Conservation (phyloP, 1,284 basidiomycete species). For the Laetiporus sulphureus region DNA sequence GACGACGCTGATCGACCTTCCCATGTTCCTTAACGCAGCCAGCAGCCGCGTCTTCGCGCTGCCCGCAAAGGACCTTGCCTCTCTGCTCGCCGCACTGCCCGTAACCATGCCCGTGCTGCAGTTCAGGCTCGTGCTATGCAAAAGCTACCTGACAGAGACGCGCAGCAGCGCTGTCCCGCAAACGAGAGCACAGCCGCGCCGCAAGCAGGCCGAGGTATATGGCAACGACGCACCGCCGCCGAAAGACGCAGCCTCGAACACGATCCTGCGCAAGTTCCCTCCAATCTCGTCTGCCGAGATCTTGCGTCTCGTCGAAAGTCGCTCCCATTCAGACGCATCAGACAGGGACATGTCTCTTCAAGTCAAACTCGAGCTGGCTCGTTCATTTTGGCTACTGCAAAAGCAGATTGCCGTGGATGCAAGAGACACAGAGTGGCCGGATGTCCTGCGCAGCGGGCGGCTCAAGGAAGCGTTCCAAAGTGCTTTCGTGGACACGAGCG, state of each 20-base stretch:
- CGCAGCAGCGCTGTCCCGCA: constrained; percentile 24
- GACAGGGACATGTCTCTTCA: constrained; percentile 10
- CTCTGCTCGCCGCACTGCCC: constrained; percentile 37
- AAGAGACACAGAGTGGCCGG: constrained; percentile 39
- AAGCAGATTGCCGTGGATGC: constrained; percentile 19
- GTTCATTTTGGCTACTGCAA: constrained; percentile 41
- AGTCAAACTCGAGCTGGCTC: constrained; percentile 42
- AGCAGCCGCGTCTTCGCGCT: constrained; percentile 37
- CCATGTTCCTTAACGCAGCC: constrained; percentile 42
- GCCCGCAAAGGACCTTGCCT: constrained; percentile 26
- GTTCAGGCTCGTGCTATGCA: constrained; percentile 47
- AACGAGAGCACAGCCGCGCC: constrained; percentile 16
- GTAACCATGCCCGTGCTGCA: constrained; percentile 30
- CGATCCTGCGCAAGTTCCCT: constrained; percentile 19
- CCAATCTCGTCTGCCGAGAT: constrained; percentile 27
- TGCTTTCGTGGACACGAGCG: neutral
- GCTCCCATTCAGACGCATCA: constrained; percentile 11
- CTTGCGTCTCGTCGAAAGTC: constrained; percentile 24
- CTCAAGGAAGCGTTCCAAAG: constrained; percentile 27
- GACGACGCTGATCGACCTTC: constrained; percentile 40
- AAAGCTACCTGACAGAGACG: constrained; percentile 24
- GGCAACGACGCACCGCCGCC: constrained; percentile 1
- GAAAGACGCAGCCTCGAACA: constrained; percentile 10
- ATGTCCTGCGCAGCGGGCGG: constrained; percentile 27
- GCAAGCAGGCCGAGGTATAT: neutral